Percentiles rank a stretch among this genome's conserved stretches.
Evolutionary conservation across 1,139 yeast species (phyloP).

Genomic region (Candida pseudoviswanathii): DNA sequence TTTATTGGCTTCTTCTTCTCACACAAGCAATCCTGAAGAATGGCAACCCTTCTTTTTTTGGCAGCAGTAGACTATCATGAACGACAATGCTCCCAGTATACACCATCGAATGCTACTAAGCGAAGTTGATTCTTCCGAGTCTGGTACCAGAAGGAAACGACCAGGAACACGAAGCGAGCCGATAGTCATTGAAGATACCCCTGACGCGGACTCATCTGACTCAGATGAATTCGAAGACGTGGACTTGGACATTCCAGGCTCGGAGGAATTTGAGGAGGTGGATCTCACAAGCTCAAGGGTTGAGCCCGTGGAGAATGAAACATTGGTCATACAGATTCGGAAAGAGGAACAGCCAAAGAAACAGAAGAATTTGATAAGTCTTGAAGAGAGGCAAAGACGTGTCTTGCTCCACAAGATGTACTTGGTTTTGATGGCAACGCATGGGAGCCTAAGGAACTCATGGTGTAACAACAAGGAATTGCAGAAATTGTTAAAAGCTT

Average conservation of each 20-base stretch:
- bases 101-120: constrained; percentile 13
- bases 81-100: constrained; percentile 5
- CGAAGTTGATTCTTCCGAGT: constrained; percentile 3
- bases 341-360: constrained; percentile 18
- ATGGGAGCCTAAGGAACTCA: constrained; percentile 66
- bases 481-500: constrained; percentile 36
- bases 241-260: constrained; percentile 19
- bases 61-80: neutral
- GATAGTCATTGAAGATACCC: constrained; percentile 1
- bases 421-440: constrained; percentile 59
- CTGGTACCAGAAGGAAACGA: constrained; percentile 6
- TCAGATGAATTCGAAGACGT: constrained; percentile 40
- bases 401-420: constrained; percentile 57
- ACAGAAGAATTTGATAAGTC: constrained; percentile 17
- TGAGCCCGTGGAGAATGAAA: constrained; percentile 3
- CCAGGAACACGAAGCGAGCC: constrained; percentile 5
- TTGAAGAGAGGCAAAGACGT: constrained; percentile 15
- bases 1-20: neutral
- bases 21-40: neutral
- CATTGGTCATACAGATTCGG: constrained; percentile 12
- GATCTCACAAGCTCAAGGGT: constrained; percentile 18
- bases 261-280: constrained; percentile 39
- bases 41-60: neutral
- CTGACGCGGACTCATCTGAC: constrained; percentile 12
- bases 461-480: constrained; percentile 67